These are phyloP conservation scores for Leccinum solheimii DNA, from an alignment of 1,284 basidiomycete species.

Conservation along the genomic window DNA sequence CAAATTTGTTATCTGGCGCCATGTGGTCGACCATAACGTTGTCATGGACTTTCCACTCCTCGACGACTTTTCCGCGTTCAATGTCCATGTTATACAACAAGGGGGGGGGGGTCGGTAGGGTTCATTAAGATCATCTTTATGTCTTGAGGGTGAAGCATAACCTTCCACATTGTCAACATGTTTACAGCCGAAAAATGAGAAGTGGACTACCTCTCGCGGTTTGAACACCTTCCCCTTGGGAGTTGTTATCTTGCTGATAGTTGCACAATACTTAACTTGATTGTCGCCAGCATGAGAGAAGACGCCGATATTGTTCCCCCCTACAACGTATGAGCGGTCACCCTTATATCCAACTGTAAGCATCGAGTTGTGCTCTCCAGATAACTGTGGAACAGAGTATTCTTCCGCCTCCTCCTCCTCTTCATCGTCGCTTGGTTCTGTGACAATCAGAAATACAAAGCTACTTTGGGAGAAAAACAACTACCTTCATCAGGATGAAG, in stretches of 20 bases:
- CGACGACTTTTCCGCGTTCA: constrained; percentile 94
- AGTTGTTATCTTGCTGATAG: constrained; percentile 84
- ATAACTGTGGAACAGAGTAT: constrained; percentile 41
- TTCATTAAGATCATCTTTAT: constrained; percentile 95
- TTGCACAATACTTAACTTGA: constrained; percentile 84
- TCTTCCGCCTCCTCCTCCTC: constrained; percentile 57
- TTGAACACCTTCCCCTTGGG: constrained; percentile 83
- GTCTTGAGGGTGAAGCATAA: constrained; percentile 99
- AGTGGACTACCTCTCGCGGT: constrained; percentile 73
- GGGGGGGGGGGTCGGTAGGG: constrained; percentile 79
- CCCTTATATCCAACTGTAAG: constrained; percentile 96
- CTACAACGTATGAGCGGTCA: constrained; percentile 93
- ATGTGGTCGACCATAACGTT: constrained; percentile 86
- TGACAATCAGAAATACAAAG: constrained; percentile 11
- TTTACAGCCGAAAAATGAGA: background rate
- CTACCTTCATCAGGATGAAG: constrained; percentile 59
- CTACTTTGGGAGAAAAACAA: constrained; percentile 7
- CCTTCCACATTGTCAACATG: constrained; percentile 45
- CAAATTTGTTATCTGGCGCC: constrained; percentile 92
- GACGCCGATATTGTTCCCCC: constrained; percentile 97
- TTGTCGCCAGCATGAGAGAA: constrained; percentile 84
- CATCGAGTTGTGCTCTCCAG: constrained; percentile 80
- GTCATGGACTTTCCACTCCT: constrained; percentile 98
- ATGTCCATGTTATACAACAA: constrained; percentile 88
- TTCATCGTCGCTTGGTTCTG: constrained; percentile 54